These are phyloP conservation scores for Aspergillus latus DNA, from an alignment of 2,329 filamentous ascomycete genomes.

Conservation along the genomic window DNA sequence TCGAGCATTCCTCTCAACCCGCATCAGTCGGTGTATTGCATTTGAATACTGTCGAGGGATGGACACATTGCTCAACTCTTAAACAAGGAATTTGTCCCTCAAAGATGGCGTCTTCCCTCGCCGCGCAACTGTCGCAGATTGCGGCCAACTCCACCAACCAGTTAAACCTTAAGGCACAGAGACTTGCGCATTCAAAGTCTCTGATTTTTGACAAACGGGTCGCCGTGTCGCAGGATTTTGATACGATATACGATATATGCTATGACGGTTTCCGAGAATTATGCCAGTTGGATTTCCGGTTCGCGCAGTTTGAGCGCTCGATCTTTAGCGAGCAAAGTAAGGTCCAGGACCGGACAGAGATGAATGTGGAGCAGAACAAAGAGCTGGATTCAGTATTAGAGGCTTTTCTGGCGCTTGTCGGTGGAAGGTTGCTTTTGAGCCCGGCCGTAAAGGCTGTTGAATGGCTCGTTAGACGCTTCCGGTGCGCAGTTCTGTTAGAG, in stretches of 20 bases:
- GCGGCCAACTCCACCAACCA: slow-evolving; percentile 86
- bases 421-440: slow-evolving; percentile 74
- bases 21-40: slow-evolving; percentile 2
- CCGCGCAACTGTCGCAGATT: slow-evolving; percentile 91
- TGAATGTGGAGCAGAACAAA: slow-evolving; percentile 77
- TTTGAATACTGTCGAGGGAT: slow-evolving; percentile 21
- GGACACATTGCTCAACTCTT: slow-evolving; percentile 16
- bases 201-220: slow-evolving; percentile 86
- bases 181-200: slow-evolving; percentile 87
- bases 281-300: slow-evolving; percentile 80
- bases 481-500: slow-evolving; percentile 52
- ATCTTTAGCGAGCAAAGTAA: slow-evolving; percentile 95
- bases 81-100: slow-evolving; percentile 16
- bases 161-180: slow-evolving; percentile 89
- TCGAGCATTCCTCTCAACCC: slow-evolving; percentile 16
- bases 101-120: slow-evolving; percentile 79
- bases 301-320: slow-evolving; percentile 69
- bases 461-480: slow-evolving; percentile 89
- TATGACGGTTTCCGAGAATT: slow-evolving; percentile 87
- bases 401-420: slow-evolving; percentile 77
- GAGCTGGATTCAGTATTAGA: slow-evolving; percentile 77
- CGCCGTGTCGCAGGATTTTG: slow-evolving; percentile 84
- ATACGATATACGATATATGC: slow-evolving; percentile 83
- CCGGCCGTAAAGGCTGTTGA: slow-evolving; percentile 89
- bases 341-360: slow-evolving; percentile 78